Conservation (phyloP, 164 flowering plant genomes). For the Magnolia kwangsiensis region DNA sequence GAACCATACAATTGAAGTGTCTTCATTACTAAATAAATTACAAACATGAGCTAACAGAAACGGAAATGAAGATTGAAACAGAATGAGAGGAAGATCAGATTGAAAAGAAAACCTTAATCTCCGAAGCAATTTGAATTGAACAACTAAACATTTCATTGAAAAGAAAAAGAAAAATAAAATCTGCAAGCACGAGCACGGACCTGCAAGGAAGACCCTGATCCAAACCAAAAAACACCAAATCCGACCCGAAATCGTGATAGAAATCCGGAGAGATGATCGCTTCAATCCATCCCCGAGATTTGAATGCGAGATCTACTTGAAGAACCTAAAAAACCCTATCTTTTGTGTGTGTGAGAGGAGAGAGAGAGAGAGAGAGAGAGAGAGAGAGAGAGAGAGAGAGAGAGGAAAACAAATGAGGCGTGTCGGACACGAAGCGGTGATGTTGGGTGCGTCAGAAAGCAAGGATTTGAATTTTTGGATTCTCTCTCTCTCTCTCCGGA, state of each 20-base stretch:
- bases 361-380: background rate
- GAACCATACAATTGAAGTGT: too few species aligned
- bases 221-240: background rate
- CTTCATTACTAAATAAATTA: too few species aligned
- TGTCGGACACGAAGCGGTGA: conserved; percentile 23
- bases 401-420: conserved; percentile 7
- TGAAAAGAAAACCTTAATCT: too few species aligned
- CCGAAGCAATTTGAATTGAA: too few species aligned
- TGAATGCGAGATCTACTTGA: background rate
- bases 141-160: too few species aligned
- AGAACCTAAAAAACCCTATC: background rate
- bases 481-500: background rate
- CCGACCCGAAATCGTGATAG: conserved; percentile 3
- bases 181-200: background rate
- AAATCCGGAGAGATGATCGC: background rate
- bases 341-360: background rate
- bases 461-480: background rate
- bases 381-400: background rate
- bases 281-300: background rate
- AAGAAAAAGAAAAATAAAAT: background rate
- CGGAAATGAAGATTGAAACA: too few species aligned
- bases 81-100: too few species aligned
- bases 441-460: conserved; percentile 5
- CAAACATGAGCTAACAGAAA: too few species aligned
- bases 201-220: background rate